Percentiles rank a stretch among this genome's conserved stretches.
Conservation (phyloP, 1,284 basidiomycete species). For the Malassezia vespertilionis region DNA sequence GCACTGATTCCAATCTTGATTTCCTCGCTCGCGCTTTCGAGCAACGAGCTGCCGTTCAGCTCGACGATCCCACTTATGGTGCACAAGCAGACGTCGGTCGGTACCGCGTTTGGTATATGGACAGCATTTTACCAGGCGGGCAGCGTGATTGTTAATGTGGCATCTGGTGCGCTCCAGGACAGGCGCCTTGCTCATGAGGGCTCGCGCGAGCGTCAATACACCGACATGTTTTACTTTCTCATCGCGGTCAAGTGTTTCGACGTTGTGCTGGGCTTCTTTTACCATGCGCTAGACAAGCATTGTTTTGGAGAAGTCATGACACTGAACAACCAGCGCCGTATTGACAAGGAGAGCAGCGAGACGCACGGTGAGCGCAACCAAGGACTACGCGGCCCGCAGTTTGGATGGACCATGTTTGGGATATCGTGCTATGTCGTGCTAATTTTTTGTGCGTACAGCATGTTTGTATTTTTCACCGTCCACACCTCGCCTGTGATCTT, state of each 20-base stretch:
- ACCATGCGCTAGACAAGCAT: conserved; percentile 36
- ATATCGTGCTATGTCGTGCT: too few relatives aligned
- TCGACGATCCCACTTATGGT: conserved; percentile 49
- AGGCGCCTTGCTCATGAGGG: conserved; percentile 16
- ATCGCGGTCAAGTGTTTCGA: conserved; percentile 50
- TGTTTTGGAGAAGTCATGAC: conserved; percentile 46
- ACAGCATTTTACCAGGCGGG: conserved; percentile 47
- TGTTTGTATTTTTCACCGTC: not conserved
- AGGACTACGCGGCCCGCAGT: too few relatives aligned
- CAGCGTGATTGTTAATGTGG: conserved; percentile 48
- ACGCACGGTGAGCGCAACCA: too few relatives aligned
- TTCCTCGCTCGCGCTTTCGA: conserved; percentile 46
- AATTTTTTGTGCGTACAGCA: too few relatives aligned
- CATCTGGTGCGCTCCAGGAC: conserved; percentile 50
- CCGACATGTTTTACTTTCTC: conserved; percentile 28
- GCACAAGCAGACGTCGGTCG: conserved; percentile 36
- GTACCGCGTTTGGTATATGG: conserved; percentile 44
- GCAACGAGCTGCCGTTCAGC: conserved; percentile 49
- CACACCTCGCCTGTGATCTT: not conserved
- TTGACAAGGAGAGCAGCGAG: too few relatives aligned
- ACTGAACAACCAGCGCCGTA: conserved; percentile 28
- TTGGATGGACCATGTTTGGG: too few relatives aligned
- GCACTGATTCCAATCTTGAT: conserved; percentile 48
- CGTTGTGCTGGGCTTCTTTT: conserved; percentile 46
- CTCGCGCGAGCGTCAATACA: not conserved